These are phyloP conservation scores for Boletus speciosus DNA, from an alignment of 768 basidiomycete species.

Conservation along the genomic window DNA sequence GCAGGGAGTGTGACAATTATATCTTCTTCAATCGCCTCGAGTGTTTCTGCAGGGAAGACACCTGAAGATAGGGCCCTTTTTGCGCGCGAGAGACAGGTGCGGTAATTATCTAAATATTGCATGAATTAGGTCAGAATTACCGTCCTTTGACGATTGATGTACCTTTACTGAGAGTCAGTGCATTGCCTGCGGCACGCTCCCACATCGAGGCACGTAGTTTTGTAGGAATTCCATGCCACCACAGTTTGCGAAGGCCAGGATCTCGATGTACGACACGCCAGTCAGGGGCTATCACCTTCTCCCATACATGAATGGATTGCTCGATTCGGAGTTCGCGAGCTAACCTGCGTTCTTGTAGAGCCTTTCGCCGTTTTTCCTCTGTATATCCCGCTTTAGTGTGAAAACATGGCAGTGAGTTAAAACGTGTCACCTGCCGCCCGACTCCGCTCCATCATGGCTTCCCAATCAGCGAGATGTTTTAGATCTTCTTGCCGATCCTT, in stretches of 20 bases:
- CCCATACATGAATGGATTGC: slow-evolving; percentile 71
- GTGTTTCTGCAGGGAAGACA: slow-evolving; percentile 60
- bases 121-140: slow-evolving; percentile 3
- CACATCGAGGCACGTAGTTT: slow-evolving; percentile 78
- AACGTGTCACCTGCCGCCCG: slow-evolving; percentile 56
- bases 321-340: slow-evolving; percentile 67
- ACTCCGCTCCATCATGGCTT: slow-evolving; percentile 83
- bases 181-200: slow-evolving; percentile 83
- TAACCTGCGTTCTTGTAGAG: slow-evolving; percentile 57
- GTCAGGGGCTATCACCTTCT: slow-evolving; percentile 74
- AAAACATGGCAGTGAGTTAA: neutral
- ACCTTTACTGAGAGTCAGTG: slow-evolving; percentile 81
- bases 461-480: slow-evolving; percentile 84
- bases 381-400: slow-evolving; percentile 1
- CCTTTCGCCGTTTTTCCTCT: slow-evolving; percentile 73
- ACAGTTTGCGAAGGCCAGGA: slow-evolving; percentile 61
- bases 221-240: slow-evolving; percentile 88
- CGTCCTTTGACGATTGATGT: slow-evolving; percentile 8
- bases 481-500: slow-evolving; percentile 73
- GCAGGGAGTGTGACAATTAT: slow-evolving; percentile 69
- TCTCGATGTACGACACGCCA: slow-evolving; percentile 75
- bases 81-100: slow-evolving; percentile 67
- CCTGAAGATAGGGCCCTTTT: slow-evolving; percentile 64
- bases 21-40: slow-evolving; percentile 70
- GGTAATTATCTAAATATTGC: slow-evolving; percentile 53